These are phyloP conservation scores for Chrysopogon serrulatus DNA, from an alignment of 176 grass and related monocot species.

Conservation along the genomic window DNA sequence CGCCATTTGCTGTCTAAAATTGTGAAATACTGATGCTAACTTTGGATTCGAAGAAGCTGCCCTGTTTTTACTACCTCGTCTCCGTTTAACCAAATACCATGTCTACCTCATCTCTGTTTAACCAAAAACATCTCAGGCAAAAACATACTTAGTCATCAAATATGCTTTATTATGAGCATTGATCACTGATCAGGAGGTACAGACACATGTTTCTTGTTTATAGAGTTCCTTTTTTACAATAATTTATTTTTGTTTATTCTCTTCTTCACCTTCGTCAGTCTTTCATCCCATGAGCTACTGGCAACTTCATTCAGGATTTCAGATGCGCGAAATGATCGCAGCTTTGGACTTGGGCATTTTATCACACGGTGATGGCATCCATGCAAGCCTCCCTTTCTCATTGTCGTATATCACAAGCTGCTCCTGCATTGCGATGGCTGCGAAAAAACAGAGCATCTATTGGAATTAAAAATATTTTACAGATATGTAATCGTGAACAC, in stretches of 20 bases:
- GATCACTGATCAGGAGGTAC: background rate
- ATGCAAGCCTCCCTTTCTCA: conserved; percentile 56
- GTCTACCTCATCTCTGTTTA: no score
- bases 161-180: background rate
- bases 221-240: background rate
- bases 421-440: conserved; percentile 81
- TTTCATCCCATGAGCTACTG: background rate
- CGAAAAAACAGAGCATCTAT: background rate
- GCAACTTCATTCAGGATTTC: background rate
- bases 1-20: no score
- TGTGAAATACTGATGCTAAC: no score
- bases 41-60: no score
- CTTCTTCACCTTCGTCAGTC: background rate
- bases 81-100: no score
- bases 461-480: background rate
- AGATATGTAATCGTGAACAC: background rate
- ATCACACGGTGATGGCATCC: conserved; percentile 16
- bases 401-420: conserved; percentile 89
- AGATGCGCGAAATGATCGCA: background rate
- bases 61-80: no score
- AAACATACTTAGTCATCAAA: background rate
- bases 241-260: background rate
- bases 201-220: background rate
- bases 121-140: background rate
- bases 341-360: background rate